phyloP scores from a whole-genome alignment of 371 early-diverging fungal genomes.

The Actinomortierella wolfii region DNA sequence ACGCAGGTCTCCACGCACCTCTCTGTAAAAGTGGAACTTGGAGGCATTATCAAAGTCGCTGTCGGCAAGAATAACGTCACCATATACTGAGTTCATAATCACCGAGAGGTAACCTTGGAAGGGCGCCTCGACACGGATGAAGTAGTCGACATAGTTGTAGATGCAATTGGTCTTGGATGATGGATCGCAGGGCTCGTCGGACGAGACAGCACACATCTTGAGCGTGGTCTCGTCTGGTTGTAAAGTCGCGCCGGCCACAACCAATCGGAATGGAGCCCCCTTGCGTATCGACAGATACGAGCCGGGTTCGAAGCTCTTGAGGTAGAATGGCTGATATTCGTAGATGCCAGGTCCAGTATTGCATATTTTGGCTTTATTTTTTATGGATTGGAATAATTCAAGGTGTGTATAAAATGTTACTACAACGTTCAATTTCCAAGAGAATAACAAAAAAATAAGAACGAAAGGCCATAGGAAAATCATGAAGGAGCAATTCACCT shows the following conservation, averaged over 20 bases:
- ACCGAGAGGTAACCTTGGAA: slow-evolving; percentile 14
- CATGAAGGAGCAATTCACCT: too few relatives aligned
- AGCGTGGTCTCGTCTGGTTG: too few relatives aligned
- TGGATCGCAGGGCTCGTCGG: slow-evolving; percentile 12
- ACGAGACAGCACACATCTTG: too few relatives aligned
- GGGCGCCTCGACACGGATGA: slow-evolving; percentile 13
- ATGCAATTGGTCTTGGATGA: slow-evolving; percentile 13
- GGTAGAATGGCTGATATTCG: slow-evolving; percentile 27
- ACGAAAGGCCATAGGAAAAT: too few relatives aligned
- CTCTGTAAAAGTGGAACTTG: slow-evolving; percentile 16
- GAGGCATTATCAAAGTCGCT: slow-evolving; percentile 6
- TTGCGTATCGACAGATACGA: slow-evolving; percentile 7
- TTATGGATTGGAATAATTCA: too few relatives aligned
- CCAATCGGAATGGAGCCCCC: neutral
- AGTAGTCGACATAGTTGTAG: slow-evolving; percentile 24
- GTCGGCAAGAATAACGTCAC: neutral
- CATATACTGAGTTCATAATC: neutral
- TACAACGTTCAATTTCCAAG: too few relatives aligned
- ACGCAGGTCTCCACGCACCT: slow-evolving; percentile 16
- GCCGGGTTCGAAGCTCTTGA: slow-evolving; percentile 13
- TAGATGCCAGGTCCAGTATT: neutral
- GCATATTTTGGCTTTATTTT: neutral
- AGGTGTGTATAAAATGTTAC: too few relatives aligned
- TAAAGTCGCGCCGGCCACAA: slow-evolving; percentile 13
- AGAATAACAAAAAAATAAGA: too few relatives aligned